Base-by-base conservation (phyloP, 1,284 basidiomycete genomes). In the Mycosarcoma mackinlayi region DNA sequence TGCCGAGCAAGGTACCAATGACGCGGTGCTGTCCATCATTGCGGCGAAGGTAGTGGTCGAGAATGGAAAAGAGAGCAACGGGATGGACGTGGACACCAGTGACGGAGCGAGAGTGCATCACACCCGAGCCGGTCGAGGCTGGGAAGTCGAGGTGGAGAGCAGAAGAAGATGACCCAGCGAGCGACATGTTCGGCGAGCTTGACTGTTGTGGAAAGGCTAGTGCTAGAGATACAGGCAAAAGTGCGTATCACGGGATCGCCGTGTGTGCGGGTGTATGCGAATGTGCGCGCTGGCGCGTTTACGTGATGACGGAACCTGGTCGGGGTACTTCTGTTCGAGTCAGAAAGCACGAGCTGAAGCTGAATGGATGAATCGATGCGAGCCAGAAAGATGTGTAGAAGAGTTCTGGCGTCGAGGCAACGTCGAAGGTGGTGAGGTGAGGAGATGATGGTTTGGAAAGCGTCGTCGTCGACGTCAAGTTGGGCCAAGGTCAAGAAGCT, bases 41-140 rank as follows among this genome's bases (percentile, higher is more conserved):
- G 66, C 94, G 89, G 34, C 96, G 91, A 48, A 98, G 89, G 85
- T 94, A 96, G 86, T 98, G 95, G 85, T 98, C 95, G 70, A 98
- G 89, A 85, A 98, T 94, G 58, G 92, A 91, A 83, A 97, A 94
- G 58, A 98, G 88, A 8, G 93, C 80, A 41, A 78, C 79, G 24
- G 80, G 80, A 56, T 82, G 80, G 23, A 82, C 77, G 46, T 76
- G 73, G 33, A 82, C 80, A 33, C 73, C 65, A 4, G 78, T 69
- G 55, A 80, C 63, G 37, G 80, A 79, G 19, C 79, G 78, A 28
- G 78, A 81, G 65, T 77, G 73, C 54, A 81, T 71, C 24, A 79
- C 67, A 41, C 77, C 78, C 49, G 75, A 73, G 18, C 60, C 68
- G 8, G 77, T 70, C 24, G 77, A 73, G 35, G 80, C 68, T 16